phyloP scores from a whole-genome alignment of 228 moss, liverwort and hornwort genomes.

The Sphagnum fallax region DNA sequence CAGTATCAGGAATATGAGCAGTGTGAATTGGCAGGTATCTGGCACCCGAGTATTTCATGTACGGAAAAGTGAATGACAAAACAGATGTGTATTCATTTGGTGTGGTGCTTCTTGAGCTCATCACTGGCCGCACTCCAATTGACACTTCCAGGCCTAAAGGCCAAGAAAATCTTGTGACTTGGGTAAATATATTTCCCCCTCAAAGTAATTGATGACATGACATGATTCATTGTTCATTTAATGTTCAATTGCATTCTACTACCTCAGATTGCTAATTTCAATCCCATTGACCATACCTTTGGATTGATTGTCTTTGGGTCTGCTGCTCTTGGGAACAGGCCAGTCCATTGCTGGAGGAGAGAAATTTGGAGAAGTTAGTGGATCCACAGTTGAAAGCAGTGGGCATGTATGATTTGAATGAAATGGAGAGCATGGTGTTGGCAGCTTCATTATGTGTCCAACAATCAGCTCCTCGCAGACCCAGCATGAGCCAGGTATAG shows the following conservation, averaged over 20 bases:
- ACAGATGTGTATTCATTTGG: constrained; percentile 95
- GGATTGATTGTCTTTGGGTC: too few relatives aligned
- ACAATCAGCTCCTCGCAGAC: constrained; percentile 83
- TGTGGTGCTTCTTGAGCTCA: constrained; percentile 83
- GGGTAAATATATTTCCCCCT: constrained; percentile 39
- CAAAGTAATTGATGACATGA: too few relatives aligned
- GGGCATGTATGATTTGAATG: constrained; percentile 41
- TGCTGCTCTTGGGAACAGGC: constrained; percentile 34
- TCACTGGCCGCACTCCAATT: constrained; percentile 84
- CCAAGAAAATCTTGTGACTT: constrained; percentile 85
- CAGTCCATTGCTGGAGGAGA: constrained; percentile 68
- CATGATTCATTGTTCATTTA: too few relatives aligned
- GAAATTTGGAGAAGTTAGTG: constrained; percentile 53
- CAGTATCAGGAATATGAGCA: too few relatives aligned
- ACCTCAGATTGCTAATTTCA: background rate
- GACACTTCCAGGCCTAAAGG: constrained; percentile 74
- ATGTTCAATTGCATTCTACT: too few relatives aligned
- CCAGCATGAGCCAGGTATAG: constrained; percentile 69
- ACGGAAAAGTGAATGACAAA: constrained; percentile 90
- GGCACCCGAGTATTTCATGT: constrained; percentile 98
- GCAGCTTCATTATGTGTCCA: constrained; percentile 81
- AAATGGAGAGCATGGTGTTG: constrained; percentile 70
- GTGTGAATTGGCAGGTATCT: constrained; percentile 57
- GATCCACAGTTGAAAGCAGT: constrained; percentile 60
- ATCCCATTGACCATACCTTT: too few relatives aligned